These are phyloP conservation scores for Nymphaea colorata DNA, from an alignment of 164 flowering plant species.

Conservation along the genomic window DNA sequence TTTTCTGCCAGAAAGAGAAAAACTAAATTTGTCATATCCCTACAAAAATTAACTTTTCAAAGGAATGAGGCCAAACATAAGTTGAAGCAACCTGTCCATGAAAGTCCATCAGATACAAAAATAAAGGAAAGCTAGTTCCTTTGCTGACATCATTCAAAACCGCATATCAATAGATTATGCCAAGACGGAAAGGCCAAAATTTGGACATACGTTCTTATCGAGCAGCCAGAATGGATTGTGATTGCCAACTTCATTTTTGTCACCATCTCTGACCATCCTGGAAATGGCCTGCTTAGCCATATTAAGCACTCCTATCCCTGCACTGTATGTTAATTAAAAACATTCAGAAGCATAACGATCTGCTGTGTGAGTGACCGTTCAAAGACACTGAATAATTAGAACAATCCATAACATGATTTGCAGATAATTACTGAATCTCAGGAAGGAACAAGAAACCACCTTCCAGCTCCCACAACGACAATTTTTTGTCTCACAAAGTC, in stretches of 20 bases:
- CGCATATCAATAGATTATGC: not conserved
- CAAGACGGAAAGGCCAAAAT: not conserved
- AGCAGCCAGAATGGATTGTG: conserved; percentile 58
- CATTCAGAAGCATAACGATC: conserved; percentile 3
- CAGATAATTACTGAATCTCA: not conserved
- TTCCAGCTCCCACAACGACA: conserved; percentile 98
- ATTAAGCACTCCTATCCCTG: conserved; percentile 94
- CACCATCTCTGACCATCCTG: conserved; percentile 46
- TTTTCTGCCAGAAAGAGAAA: too few species aligned
- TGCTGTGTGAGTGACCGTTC: not conserved
- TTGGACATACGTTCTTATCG: conserved; percentile 66
- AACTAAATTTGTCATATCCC: too few species aligned
- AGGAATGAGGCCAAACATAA: too few species aligned
- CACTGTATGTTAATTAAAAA: conserved; percentile 48
- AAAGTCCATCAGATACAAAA: not conserved
- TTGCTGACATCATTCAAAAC: not conserved
- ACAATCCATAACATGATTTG: not conserved
- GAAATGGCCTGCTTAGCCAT: conserved; percentile 69
- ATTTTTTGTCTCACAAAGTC: conserved; percentile 93
- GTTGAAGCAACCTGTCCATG: not conserved
- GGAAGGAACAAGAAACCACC: conserved; percentile 30
- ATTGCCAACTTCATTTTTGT: conserved; percentile 15
- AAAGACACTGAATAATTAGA: conserved; percentile 1
- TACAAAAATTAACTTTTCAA: too few species aligned
- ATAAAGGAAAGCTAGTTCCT: not conserved